phyloP scores from a whole-genome alignment of 2,329 filamentous ascomycete species.

The Ophiostoma quercus region DNA sequence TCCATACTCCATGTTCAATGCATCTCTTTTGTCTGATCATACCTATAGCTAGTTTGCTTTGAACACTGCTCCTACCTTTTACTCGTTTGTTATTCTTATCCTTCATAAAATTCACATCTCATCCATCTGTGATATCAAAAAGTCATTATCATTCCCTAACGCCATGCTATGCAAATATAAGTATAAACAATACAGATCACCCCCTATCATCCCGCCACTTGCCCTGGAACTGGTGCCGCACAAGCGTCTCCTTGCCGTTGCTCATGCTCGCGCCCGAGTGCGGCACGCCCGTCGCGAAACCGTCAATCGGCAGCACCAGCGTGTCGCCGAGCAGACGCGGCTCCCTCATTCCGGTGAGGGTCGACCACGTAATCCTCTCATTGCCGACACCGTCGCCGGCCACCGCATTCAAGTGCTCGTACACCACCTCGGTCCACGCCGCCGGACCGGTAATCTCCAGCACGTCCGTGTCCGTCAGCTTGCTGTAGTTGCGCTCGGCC shows the following conservation, averaged over 20 bases:
- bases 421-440: slow-evolving; percentile 34
- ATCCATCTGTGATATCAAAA: not conserved
- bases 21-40: no score
- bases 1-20: no score
- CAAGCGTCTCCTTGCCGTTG: not conserved
- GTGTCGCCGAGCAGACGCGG: slow-evolving; percentile 28
- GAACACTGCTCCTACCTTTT: no score
- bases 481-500: not conserved
- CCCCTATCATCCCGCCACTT: slow-evolving; percentile 1
- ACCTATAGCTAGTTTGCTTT: not conserved
- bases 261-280: slow-evolving; percentile 26
- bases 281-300: slow-evolving; percentile 28
- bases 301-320: slow-evolving; percentile 29
- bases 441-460: slow-evolving; percentile 33
- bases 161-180: not conserved
- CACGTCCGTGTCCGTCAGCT: slow-evolving; percentile 30
- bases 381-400: slow-evolving; percentile 24
- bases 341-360: slow-evolving; percentile 26
- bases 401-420: slow-evolving; percentile 29
- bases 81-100: not conserved
- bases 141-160: not conserved
- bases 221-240: slow-evolving; percentile 4
- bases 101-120: not conserved
- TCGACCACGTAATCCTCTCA: slow-evolving; percentile 24
- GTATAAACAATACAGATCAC: not conserved